Evolutionary conservation across 306 rosid species (phyloP).

Genomic region (Cucurbita ficifolia): DNA sequence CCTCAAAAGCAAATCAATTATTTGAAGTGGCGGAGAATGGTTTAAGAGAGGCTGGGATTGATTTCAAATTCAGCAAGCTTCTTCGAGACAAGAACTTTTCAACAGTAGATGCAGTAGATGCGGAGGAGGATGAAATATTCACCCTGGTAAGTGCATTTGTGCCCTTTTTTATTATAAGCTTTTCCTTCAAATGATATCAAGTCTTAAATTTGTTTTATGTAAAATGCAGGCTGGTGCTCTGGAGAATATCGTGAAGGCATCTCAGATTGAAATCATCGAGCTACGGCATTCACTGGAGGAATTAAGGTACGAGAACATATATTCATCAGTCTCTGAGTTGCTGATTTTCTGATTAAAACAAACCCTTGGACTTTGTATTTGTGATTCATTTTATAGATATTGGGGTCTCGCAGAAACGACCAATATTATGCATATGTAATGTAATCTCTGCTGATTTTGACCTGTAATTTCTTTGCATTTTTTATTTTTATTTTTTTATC

Average conservation of each 20-base stretch:
- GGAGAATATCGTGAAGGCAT: constrained; percentile 82
- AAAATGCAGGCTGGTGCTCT: constrained; percentile 72
- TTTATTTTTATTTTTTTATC: constrained; percentile 5
- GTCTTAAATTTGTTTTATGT: neutral
- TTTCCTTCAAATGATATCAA: neutral
- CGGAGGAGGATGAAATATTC: constrained; percentile 66
- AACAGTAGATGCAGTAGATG: constrained; percentile 17
- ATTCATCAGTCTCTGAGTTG: neutral
- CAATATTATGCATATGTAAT: constrained; percentile 6
- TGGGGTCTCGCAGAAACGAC: neutral
- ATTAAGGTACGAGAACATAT: constrained; percentile 36
- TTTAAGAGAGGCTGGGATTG: constrained; percentile 71
- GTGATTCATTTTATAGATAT: neutral
- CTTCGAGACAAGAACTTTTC: constrained; percentile 32
- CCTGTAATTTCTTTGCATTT: constrained; percentile 11
- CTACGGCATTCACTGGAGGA: constrained; percentile 62
- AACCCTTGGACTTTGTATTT: neutral
- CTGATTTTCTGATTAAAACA: neutral
- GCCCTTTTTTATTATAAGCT: neutral
- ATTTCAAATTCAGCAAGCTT: constrained; percentile 74
- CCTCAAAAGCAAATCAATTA: constrained; percentile 44
- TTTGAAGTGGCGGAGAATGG: constrained; percentile 87
- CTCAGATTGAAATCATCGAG: constrained; percentile 91
- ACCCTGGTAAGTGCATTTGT: constrained; percentile 39
- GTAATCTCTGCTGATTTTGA: constrained; percentile 8